Evolutionary conservation across 1,284 basidiomycete species (phyloP).

Genomic region (Grifola frondosa): DNA sequence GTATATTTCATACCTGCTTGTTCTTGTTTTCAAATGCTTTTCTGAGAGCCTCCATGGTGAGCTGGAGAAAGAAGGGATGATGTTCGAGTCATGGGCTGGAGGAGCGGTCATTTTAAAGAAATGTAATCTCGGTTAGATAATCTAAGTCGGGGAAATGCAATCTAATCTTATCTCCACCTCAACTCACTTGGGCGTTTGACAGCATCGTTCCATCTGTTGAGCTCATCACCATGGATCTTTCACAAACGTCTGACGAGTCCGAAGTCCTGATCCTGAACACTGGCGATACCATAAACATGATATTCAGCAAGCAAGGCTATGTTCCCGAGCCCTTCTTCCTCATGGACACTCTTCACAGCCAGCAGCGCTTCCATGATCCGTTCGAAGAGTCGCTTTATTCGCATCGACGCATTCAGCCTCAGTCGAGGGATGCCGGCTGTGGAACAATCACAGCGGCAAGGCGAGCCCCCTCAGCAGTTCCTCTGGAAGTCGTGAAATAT

Average conservation of each 20-base stretch:
- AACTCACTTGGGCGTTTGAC: conserved; percentile 5
- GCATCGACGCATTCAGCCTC: conserved; percentile 64
- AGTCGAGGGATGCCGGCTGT: conserved; percentile 71
- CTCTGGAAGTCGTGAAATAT: conserved; percentile 19
- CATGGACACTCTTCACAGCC: conserved; percentile 77
- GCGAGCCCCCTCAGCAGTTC: conserved; percentile 25
- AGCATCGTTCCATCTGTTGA: neutral
- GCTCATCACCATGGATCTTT: conserved; percentile 42
- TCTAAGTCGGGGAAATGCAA: conserved; percentile 6
- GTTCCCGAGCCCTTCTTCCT: conserved; percentile 87
- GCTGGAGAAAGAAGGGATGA: conserved; percentile 6
- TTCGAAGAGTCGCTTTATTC: conserved; percentile 79
- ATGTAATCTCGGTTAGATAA: conserved; percentile 10
- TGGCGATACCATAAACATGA: conserved; percentile 88
- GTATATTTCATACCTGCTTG: conserved; percentile 47
- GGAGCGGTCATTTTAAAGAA: conserved; percentile 19
- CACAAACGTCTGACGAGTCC: conserved; percentile 62
- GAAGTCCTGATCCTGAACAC: conserved; percentile 82
- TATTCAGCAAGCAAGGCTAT: conserved; percentile 76
- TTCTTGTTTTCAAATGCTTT: conserved; percentile 75
- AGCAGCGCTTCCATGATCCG: conserved; percentile 85
- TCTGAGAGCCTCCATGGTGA: conserved; percentile 73
- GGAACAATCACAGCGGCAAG: conserved; percentile 42
- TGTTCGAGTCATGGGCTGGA: conserved; percentile 15
- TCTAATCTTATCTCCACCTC: conserved; percentile 20